Evolutionary conservation across 495 filamentous ascomycete species (phyloP).

Genomic region (Neurospora sp.): DNA sequence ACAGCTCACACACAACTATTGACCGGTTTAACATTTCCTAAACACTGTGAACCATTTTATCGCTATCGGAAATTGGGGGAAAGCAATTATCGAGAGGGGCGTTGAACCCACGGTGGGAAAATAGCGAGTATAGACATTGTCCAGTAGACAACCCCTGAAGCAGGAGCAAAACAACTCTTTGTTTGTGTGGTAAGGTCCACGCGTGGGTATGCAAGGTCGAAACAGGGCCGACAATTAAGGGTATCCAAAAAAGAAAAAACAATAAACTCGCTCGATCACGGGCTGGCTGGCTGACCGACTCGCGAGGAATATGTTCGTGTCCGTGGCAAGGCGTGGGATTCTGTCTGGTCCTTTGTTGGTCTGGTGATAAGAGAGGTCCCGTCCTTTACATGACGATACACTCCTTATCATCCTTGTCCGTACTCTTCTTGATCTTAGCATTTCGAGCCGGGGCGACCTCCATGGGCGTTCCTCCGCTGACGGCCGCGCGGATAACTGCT

Average conservation of each 20-base stretch:
- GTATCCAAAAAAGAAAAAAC: neutral
- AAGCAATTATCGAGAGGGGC: neutral
- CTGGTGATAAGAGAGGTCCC: neutral
- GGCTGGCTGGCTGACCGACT: neutral
- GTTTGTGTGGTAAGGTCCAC: neutral
- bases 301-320: neutral
- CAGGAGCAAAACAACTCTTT: neutral
- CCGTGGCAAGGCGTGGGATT: neutral
- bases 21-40: neutral
- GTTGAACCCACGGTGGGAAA: neutral
- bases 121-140: neutral
- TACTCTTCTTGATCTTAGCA: conserved; percentile 41
- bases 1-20: neutral
- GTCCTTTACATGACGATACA: conserved; percentile 47
- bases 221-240: neutral
- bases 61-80: neutral
- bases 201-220: neutral
- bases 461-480: conserved; percentile 57
- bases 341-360: neutral
- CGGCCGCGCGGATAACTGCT: conserved; percentile 75
- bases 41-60: neutral
- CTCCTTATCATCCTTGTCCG: conserved; percentile 42
- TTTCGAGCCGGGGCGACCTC: conserved; percentile 38
- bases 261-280: neutral
- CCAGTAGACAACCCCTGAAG: neutral